A percentile compares a stretch with the other conserved stretches of the same genome.
Conservation (phyloP, 495 filamentous ascomycete species). For the Halenospora varia region DNA sequence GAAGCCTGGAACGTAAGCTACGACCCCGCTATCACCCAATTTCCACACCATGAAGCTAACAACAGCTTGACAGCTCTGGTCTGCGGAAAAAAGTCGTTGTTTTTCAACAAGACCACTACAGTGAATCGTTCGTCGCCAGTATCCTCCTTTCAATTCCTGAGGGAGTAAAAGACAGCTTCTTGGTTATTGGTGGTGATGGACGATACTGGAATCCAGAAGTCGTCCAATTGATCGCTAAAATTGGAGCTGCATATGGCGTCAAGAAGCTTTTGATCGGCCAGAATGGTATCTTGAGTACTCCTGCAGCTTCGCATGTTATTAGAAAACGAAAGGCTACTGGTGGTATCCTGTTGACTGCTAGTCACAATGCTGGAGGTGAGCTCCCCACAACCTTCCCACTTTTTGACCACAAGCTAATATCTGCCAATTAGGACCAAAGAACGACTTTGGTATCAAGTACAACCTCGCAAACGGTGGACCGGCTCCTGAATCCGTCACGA, state of each 20-base stretch:
- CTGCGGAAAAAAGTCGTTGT: constrained; percentile 98
- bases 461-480: constrained; percentile 94
- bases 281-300: constrained; percentile 92
- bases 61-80: constrained; percentile 68
- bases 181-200: constrained; percentile 97
- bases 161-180: constrained; percentile 78
- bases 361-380: constrained; percentile 96
- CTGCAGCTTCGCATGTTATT: constrained; percentile 93
- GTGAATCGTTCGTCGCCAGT: constrained; percentile 89
- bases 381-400: constrained; percentile 13
- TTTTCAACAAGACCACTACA: constrained; percentile 93
- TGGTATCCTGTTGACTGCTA: constrained; percentile 93
- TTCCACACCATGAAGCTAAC: constrained; percentile 28
- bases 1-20: constrained; percentile 94
- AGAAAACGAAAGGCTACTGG: constrained; percentile 90
- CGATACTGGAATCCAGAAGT: constrained; percentile 96
- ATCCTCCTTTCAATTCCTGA: constrained; percentile 96
- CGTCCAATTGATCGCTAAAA: constrained; percentile 95
- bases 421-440: constrained; percentile 64
- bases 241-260: constrained; percentile 92
- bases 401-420: neutral
- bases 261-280: constrained; percentile 98
- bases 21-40: constrained; percentile 25
- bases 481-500: constrained; percentile 90
- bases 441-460: constrained; percentile 99